These are phyloP conservation scores for Rhinocladiella mackenziei DNA, from an alignment of 2,329 filamentous ascomycete genomes.

Conservation along the genomic window DNA sequence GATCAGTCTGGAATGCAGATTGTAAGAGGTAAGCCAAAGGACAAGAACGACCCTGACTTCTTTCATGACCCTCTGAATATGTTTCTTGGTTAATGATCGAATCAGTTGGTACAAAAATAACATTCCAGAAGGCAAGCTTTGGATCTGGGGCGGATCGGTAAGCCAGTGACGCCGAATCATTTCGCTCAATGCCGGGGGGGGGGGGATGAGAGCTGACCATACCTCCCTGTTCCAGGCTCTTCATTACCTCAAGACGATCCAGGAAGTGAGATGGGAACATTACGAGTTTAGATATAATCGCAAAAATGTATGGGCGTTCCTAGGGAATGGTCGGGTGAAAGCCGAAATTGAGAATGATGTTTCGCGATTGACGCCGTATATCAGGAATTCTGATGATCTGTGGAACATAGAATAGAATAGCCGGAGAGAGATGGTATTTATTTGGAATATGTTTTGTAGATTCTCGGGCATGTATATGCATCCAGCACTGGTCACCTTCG, in stretches of 20 bases:
- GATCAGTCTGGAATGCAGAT: constrained; percentile 8
- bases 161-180: neutral
- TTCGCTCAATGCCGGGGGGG: neutral
- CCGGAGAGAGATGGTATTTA: no score
- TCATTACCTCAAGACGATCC: constrained; percentile 15
- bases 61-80: no score
- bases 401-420: no score
- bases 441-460: no score
- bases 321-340: constrained; percentile 10
- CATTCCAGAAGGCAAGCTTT: constrained; percentile 5
- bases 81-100: constrained; percentile 54
- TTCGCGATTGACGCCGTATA: constrained; percentile 5
- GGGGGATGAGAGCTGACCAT: neutral
- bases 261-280: constrained; percentile 9
- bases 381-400: no score
- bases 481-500: no score
- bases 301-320: constrained; percentile 9
- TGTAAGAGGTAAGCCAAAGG: constrained; percentile 6
- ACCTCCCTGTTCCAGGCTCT: constrained; percentile 1
- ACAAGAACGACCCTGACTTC: no score
- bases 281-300: constrained; percentile 9
- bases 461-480: no score
- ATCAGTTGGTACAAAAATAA: constrained; percentile 17
- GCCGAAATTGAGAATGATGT: constrained; percentile 4
- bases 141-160: constrained; percentile 9